These are phyloP conservation scores for Pezicula radicicola DNA, from an alignment of 2,329 filamentous ascomycete species.

Conservation along the genomic window DNA sequence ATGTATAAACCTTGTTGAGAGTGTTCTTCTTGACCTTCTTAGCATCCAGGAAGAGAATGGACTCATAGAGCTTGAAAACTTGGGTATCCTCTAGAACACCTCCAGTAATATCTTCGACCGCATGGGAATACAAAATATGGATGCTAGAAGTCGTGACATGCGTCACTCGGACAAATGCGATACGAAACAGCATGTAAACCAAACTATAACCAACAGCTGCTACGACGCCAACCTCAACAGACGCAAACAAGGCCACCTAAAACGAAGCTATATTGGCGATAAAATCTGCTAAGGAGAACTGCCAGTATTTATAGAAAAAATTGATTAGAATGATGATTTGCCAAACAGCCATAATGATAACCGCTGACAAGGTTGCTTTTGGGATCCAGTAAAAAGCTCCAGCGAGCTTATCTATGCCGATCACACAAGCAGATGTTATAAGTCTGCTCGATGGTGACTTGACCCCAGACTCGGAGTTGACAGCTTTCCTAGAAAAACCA, in stretches of 20 bases:
- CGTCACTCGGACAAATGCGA: too few relatives aligned
- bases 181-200: too few relatives aligned
- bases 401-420: conserved; percentile 59
- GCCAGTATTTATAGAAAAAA: too few relatives aligned
- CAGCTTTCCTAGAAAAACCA: conserved; percentile 65
- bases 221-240: conserved; percentile 51
- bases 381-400: conserved; percentile 66
- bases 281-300: too few relatives aligned
- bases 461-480: conserved; percentile 63
- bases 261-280: conserved; percentile 61
- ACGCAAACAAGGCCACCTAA: conserved; percentile 62
- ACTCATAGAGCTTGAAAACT: too few relatives aligned
- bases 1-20: too few relatives aligned
- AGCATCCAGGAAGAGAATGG: too few relatives aligned
- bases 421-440: conserved; percentile 57
- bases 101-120: too few relatives aligned
- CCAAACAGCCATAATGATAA: conserved; percentile 64
- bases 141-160: too few relatives aligned
- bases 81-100: too few relatives aligned
- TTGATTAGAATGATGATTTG: conserved; percentile 60
- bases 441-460: conserved; percentile 58
- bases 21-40: too few relatives aligned
- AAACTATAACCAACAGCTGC: conserved; percentile 20
- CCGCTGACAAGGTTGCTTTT: conserved; percentile 60
- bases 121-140: too few relatives aligned